Percentiles rank a stretch among this genome's conserved stretches.
Conservation (phyloP, 2,329 filamentous ascomycete genomes). For the Pyricularia grisea region DNA sequence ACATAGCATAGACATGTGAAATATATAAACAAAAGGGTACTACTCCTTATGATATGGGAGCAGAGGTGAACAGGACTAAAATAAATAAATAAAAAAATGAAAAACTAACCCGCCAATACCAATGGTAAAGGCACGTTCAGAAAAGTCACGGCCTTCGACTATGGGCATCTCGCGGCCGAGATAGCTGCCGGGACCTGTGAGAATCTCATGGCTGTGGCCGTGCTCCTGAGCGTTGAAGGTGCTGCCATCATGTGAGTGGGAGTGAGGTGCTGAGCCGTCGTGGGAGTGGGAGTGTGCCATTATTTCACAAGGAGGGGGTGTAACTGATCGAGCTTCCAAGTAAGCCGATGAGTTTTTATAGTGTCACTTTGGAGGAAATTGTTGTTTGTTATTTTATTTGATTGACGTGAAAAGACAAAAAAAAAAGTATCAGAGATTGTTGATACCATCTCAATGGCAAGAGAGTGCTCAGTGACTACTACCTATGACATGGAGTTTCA, state of each 20-base stretch:
- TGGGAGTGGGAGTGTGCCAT: conserved; percentile 38
- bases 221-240: conserved; percentile 57
- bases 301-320: neutral
- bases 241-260: conserved; percentile 42
- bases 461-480: neutral
- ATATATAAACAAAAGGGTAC: too few relatives aligned
- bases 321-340: neutral
- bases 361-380: neutral
- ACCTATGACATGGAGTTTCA: neutral
- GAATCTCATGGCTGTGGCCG: conserved; percentile 92
- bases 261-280: conserved; percentile 29
- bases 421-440: neutral
- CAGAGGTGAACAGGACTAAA: neutral
- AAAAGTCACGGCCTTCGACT: conserved; percentile 78
- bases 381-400: neutral
- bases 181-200: conserved; percentile 87
- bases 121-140: conserved; percentile 83
- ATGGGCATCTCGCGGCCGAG: conserved; percentile 89
- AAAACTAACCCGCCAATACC: conserved; percentile 85
- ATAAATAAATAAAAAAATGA: neutral
- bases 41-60: neutral
- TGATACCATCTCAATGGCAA: neutral
- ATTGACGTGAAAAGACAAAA: neutral
- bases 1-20: too few relatives aligned
- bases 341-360: too few relatives aligned